A percentile compares a stretch with the other conserved stretches of the same genome.
phyloP scores from a whole-genome alignment of 768 basidiomycete species.

The Porphyrellus cyaneotinctus region DNA sequence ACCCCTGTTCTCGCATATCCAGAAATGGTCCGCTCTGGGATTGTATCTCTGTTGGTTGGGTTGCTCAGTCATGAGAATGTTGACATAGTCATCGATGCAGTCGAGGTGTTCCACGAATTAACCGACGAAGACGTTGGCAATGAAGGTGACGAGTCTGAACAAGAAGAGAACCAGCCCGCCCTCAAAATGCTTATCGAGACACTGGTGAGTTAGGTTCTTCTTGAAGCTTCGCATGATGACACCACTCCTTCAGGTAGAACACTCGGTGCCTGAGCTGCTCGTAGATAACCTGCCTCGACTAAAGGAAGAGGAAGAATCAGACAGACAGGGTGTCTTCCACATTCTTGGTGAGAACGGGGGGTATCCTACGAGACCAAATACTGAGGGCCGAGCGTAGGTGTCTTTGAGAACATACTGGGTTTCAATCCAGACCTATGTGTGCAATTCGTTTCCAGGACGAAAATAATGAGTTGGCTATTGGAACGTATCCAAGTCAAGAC shows the following conservation, averaged over 20 bases:
- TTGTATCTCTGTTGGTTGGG: slow-evolving; percentile 67
- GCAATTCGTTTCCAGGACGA: slow-evolving; percentile 69
- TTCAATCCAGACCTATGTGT: slow-evolving; percentile 76
- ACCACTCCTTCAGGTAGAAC: slow-evolving; percentile 55
- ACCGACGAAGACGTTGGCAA: slow-evolving; percentile 95
- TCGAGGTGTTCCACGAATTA: slow-evolving; percentile 89
- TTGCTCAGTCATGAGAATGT: slow-evolving; percentile 94
- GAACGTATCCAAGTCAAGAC: slow-evolving; percentile 65
- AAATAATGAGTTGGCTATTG: slow-evolving; percentile 74
- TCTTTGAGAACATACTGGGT: slow-evolving; percentile 90
- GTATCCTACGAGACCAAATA: not conserved
- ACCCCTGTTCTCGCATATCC: slow-evolving; percentile 80
- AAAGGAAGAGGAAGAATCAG: slow-evolving; percentile 89
- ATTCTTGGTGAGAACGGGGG: slow-evolving; percentile 59
- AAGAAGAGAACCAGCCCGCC: slow-evolving; percentile 58
- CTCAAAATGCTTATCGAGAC: slow-evolving; percentile 71
- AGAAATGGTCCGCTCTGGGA: slow-evolving; percentile 77
- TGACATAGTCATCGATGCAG: slow-evolving; percentile 94
- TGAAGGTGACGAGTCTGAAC: slow-evolving; percentile 62
- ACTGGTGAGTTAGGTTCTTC: slow-evolving; percentile 51
- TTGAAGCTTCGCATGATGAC: slow-evolving; percentile 1
- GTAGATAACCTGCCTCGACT: slow-evolving; percentile 85
- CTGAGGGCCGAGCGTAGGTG: slow-evolving; percentile 44
- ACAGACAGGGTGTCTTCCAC: slow-evolving; percentile 89
- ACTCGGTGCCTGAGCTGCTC: slow-evolving; percentile 81